Evolutionary conservation across 1,139 yeast genomes (phyloP).

Genomic region (Arxiozyma heterogenica): DNA sequence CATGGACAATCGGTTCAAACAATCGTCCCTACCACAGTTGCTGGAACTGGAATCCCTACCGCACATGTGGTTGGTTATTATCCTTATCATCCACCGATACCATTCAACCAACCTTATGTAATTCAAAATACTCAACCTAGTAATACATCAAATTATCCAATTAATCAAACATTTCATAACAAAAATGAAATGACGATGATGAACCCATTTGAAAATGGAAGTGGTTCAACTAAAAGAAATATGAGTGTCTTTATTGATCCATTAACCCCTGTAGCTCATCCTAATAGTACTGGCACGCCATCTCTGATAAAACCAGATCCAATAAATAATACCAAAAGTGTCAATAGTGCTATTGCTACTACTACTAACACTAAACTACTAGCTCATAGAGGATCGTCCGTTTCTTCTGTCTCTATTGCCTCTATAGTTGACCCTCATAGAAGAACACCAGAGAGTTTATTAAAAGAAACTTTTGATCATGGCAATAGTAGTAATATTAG

Average conservation of each 20-base stretch:
- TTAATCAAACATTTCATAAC: not conserved
- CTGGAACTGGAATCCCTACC: not conserved
- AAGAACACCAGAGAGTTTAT: conserved; percentile 1
- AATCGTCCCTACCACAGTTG: not conserved
- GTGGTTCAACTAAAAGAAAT: conserved; percentile 20
- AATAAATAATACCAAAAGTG: not conserved
- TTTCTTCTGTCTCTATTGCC: conserved; percentile 2
- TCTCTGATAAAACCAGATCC: conserved; percentile 1
- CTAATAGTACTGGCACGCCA: conserved; percentile 2
- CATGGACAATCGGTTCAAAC: not conserved
- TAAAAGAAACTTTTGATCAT: not conserved
- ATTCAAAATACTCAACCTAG: not conserved
- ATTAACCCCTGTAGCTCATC: conserved; percentile 25
- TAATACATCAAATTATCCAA: not conserved
- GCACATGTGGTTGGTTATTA: not conserved
- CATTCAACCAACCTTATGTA: conserved; percentile 4
- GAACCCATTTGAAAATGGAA: conserved; percentile 4
- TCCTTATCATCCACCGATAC: not conserved
- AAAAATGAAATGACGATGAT: conserved; percentile 7
- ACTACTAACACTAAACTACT: not conserved
- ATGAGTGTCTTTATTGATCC: conserved; percentile 33
- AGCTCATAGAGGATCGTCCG: not conserved
- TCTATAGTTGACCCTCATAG: conserved; percentile 2
- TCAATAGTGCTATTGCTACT: too few relatives aligned
- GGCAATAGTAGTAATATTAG: not conserved